Percentiles rank a stretch among this genome's conserved stretches.
Evolutionary conservation across 257 asterid species (phyloP).

Genomic region (Anisodus tanguticus): DNA sequence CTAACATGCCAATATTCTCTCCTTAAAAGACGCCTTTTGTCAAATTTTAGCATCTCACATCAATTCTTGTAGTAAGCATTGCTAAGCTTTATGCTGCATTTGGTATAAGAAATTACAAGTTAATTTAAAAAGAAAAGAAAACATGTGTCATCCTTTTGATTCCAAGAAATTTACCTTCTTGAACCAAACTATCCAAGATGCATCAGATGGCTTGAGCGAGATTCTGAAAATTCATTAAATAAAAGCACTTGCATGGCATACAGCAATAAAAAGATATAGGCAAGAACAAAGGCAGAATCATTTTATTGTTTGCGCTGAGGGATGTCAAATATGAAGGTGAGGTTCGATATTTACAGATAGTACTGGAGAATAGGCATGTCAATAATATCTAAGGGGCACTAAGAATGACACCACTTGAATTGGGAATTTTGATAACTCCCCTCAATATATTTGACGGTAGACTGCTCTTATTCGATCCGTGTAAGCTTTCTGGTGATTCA

Average conservation of each 20-base stretch:
- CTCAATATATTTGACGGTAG: conserved; percentile 51
- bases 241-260: conserved; percentile 3
- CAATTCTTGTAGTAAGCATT: not conserved
- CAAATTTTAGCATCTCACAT: not conserved
- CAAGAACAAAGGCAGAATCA: not conserved
- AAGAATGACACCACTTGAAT: conserved; percentile 36
- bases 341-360: not conserved
- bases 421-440: conserved; percentile 57
- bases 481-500: conserved; percentile 48
- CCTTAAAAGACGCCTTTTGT: not conserved
- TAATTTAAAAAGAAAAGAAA: not conserved
- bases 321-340: not conserved
- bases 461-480: conserved; percentile 42
- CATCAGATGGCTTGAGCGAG: not conserved
- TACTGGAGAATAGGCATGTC: not conserved
- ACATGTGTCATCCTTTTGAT: not conserved
- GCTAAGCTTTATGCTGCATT: conserved; percentile 13
- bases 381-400: not conserved
- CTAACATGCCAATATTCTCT: not conserved
- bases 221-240: not conserved
- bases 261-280: not conserved
- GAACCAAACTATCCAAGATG: not conserved
- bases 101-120: not conserved
- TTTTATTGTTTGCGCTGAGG: not conserved
- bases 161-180: not conserved